Percentiles rank a stretch among this genome's conserved stretches.
Conservation (phyloP, 768 basidiomycete species). For the Tylopilus intermedius region DNA sequence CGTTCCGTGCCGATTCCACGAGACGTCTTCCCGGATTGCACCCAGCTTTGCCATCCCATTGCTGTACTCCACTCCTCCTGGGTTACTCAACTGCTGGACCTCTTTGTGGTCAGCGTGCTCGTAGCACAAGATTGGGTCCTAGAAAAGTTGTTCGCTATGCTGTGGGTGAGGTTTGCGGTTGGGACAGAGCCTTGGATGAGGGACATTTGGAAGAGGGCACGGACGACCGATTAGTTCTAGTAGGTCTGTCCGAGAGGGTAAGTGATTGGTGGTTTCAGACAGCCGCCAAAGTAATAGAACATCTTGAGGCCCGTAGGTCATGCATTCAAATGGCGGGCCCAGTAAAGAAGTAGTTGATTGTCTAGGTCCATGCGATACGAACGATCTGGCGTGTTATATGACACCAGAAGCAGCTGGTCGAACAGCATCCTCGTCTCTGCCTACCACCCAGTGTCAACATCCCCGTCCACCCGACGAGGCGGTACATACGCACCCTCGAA, state of each 20-base stretch:
- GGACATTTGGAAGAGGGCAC: background rate
- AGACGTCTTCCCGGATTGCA: background rate
- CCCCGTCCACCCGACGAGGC: background rate
- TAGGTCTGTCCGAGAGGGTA: background rate
- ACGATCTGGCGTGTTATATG: slow-evolving; percentile 15
- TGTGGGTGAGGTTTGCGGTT: background rate
- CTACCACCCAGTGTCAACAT: slow-evolving; percentile 32
- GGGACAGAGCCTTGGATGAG: background rate
- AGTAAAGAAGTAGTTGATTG: slow-evolving; percentile 1
- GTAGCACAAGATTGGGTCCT: background rate
- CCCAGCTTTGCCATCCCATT: background rate
- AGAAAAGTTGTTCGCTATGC: background rate
- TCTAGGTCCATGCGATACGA: slow-evolving; percentile 1
- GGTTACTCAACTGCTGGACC: background rate
- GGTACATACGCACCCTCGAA: slow-evolving; percentile 57
- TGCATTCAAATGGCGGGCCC: background rate
- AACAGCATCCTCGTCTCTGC: slow-evolving; percentile 70
- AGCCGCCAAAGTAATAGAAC: background rate
- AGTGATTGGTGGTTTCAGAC: background rate
- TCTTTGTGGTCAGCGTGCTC: background rate
- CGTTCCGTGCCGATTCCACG: background rate
- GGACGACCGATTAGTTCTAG: background rate
- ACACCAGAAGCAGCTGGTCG: slow-evolving; percentile 59
- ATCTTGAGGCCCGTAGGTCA: background rate
- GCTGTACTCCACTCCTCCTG: background rate